phyloP scores from a whole-genome alignment of 1,284 basidiomycete species.

The Inonotus obliquus region DNA sequence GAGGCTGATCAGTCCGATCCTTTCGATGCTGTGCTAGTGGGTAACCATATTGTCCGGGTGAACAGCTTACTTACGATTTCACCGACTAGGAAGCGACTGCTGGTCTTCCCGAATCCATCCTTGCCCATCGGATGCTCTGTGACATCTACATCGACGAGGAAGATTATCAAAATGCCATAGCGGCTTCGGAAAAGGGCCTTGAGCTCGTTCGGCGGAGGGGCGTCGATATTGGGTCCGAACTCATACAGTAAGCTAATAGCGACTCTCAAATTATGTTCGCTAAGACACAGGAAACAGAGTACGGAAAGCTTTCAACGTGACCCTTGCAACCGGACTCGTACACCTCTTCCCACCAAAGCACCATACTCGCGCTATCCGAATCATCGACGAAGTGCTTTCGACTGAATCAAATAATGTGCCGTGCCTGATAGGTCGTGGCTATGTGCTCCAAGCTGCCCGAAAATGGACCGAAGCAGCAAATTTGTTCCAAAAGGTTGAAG shows the following conservation, averaged over 20 bases:
- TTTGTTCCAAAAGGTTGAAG: constrained; percentile 53
- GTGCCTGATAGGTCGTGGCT: constrained; percentile 73
- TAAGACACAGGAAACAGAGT: constrained; percentile 36
- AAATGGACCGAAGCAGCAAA: constrained; percentile 70
- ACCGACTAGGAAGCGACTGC: constrained; percentile 53
- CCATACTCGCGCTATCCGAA: constrained; percentile 70
- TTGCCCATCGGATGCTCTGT: constrained; percentile 69
- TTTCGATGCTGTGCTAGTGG: constrained; percentile 51
- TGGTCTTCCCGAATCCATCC: constrained; percentile 53
- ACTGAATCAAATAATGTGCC: constrained; percentile 58
- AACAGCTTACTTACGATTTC: too few species aligned
- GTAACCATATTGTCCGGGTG: constrained; percentile 16
- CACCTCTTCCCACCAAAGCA: constrained; percentile 89
- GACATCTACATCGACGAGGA: constrained; percentile 71
- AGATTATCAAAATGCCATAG: constrained; percentile 76
- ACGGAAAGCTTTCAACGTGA: constrained; percentile 56
- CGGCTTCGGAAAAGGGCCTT: constrained; percentile 67
- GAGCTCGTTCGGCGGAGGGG: constrained; percentile 55
- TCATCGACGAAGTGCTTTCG: constrained; percentile 70
- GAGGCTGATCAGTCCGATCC: constrained; percentile 30
- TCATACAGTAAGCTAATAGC: constrained; percentile 43
- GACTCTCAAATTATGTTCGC: constrained; percentile 4
- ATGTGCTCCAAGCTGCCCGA: constrained; percentile 59
- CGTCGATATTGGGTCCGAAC: constrained; percentile 50
- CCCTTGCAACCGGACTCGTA: constrained; percentile 72